Percentiles rank a stretch among this genome's conserved stretches.
Conservation (phyloP, 257 asterid species). For the Mentha longifolia region DNA sequence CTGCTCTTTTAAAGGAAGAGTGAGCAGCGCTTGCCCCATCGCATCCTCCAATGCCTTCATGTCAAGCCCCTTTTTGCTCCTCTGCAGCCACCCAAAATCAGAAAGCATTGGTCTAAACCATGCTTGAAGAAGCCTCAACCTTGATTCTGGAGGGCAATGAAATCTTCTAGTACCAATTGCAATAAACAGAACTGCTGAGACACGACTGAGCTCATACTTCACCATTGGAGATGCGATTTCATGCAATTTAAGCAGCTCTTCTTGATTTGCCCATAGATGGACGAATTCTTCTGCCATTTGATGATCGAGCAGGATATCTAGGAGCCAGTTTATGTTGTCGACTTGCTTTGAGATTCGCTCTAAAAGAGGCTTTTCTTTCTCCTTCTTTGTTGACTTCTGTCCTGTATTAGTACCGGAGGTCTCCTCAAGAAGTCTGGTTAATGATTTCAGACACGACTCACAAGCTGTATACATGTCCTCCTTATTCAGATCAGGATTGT, state of each 20-base stretch:
- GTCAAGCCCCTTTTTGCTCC: constrained; percentile 86
- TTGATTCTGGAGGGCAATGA: constrained; percentile 75
- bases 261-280: constrained; percentile 71
- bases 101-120: constrained; percentile 88
- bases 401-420: constrained; percentile 44
- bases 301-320: constrained; percentile 81
- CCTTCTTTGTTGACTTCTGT: constrained; percentile 39
- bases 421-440: constrained; percentile 67
- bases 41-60: constrained; percentile 80
- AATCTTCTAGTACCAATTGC: constrained; percentile 82
- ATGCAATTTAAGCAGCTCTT: constrained; percentile 59
- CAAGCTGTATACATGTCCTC: constrained; percentile 63
- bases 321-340: constrained; percentile 81
- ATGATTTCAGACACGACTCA: constrained; percentile 61
- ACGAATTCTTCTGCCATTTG: constrained; percentile 83
- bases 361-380: constrained; percentile 56
- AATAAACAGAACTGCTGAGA: constrained; percentile 72
- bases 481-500: constrained; percentile 56
- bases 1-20: constrained; percentile 87
- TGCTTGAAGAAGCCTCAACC: constrained; percentile 55
- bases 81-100: constrained; percentile 93
- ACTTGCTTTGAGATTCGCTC: constrained; percentile 80
- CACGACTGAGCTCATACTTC: constrained; percentile 85
- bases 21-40: constrained; percentile 85
- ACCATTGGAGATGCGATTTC: constrained; percentile 68